Evolutionary conservation across 768 basidiomycete genomes (phyloP).

Genomic region (Trametes cingulata): DNA sequence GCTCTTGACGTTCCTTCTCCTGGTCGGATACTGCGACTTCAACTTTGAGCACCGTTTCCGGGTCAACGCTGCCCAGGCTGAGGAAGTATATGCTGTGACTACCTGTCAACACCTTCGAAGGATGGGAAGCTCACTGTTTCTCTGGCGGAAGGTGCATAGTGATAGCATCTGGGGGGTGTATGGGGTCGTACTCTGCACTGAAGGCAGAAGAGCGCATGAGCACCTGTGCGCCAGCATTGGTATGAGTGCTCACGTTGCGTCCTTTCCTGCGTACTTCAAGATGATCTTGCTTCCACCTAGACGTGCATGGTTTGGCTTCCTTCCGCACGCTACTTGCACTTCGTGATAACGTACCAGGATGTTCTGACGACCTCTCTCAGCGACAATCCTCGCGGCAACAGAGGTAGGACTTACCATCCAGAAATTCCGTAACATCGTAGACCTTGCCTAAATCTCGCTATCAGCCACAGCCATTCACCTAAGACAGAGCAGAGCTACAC

Average conservation of each 20-base stretch:
- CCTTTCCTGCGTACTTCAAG: slow-evolving; percentile 54
- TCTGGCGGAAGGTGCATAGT: slow-evolving; percentile 76
- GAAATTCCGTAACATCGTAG: slow-evolving; percentile 47
- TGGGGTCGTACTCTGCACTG: slow-evolving; percentile 73
- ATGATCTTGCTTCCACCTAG: slow-evolving; percentile 52
- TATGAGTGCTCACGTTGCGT: slow-evolving; percentile 38
- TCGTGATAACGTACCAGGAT: slow-evolving; percentile 6
- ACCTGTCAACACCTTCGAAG: not conserved
- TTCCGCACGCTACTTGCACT: not conserved
- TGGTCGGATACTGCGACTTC: slow-evolving; percentile 62
- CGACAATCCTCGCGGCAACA: not conserved
- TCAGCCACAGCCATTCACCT: not conserved
- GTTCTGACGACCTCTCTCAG: not conserved
- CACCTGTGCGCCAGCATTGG: no score
- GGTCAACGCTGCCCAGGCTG: slow-evolving; percentile 69
- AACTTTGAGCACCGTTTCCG: slow-evolving; percentile 60
- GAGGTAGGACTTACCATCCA: slow-evolving; percentile 31
- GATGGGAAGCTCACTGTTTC: slow-evolving; percentile 52
- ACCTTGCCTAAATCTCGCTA: slow-evolving; percentile 35
- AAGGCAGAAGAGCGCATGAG: not conserved
- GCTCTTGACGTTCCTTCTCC: slow-evolving; percentile 61
- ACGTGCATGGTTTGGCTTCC: not conserved
- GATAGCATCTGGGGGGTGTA: slow-evolving; percentile 85
- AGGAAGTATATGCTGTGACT: not conserved
- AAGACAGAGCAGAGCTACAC: not conserved